phyloP scores from a whole-genome alignment of 2,329 filamentous ascomycete species.

The Dichotomopilus funicola region DNA sequence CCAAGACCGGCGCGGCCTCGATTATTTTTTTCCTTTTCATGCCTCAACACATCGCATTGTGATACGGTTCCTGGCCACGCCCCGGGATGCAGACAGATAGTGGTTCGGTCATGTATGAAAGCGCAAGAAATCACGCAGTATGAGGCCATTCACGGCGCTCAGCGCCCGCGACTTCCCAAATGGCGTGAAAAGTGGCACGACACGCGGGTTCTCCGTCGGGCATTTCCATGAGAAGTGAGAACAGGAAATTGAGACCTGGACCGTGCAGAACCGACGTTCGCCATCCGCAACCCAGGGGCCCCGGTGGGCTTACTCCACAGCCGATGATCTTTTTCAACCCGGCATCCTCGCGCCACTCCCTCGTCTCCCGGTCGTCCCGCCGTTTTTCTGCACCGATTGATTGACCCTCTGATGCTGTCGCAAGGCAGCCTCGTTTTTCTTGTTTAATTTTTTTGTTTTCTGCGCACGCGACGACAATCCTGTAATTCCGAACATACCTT shows the following conservation, averaged over 20 bases:
- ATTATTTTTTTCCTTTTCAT: not conserved
- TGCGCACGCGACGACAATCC: too few species aligned
- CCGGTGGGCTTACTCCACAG: conserved; percentile 4
- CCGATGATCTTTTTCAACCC: conserved; percentile 5
- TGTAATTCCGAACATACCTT: not conserved
- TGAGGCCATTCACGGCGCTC: too few species aligned
- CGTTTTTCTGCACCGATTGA: not conserved
- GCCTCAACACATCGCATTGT: too few species aligned
- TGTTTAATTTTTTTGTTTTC: not conserved
- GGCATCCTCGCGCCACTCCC: conserved; percentile 6
- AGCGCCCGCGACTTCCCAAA: not conserved
- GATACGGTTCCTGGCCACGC: too few species aligned
- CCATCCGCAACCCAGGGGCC: not conserved
- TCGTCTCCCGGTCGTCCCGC: not conserved
- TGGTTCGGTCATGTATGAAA: not conserved
- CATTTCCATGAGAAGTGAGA: not conserved
- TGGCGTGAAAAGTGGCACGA: conserved; percentile 12
- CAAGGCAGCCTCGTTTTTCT: conserved; percentile 2
- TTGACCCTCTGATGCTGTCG: conserved; percentile 5
- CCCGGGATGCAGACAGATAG: too few species aligned
- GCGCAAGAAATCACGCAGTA: not conserved
- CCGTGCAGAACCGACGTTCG: conserved; percentile 3
- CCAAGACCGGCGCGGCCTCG: not conserved
- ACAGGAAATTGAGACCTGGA: conserved; percentile 9
- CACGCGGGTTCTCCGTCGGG: not conserved